Conservation (phyloP, 441 rosid genomes). For the Populus hybrid region DNA sequence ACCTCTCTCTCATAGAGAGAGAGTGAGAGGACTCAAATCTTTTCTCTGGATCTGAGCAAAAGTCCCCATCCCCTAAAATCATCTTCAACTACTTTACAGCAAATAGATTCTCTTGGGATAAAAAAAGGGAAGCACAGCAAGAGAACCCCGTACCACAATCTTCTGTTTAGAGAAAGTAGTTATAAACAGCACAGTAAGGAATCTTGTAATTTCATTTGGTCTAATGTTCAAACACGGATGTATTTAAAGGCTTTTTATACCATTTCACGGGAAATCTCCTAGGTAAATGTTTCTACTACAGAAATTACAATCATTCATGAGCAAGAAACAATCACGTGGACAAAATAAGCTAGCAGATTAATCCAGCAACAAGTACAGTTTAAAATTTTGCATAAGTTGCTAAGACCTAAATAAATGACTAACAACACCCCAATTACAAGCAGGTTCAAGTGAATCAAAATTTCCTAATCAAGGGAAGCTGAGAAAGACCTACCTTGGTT, state of each 20-base stretch:
- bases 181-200: too few species aligned
- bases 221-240: not conserved
- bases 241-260: not conserved
- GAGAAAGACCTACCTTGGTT: conserved; percentile 62
- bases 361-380: not conserved
- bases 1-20: too few species aligned
- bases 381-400: not conserved
- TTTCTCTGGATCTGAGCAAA: too few species aligned
- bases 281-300: not conserved
- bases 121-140: too few species aligned
- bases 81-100: too few species aligned
- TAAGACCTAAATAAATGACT: not conserved
- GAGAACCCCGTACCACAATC: too few species aligned
- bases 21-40: too few species aligned
- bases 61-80: too few species aligned
- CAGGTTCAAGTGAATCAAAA: not conserved
- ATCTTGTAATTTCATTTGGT: not conserved
- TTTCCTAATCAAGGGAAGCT: not conserved
- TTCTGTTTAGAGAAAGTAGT: too few species aligned
- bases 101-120: too few species aligned
- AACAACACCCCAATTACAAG: not conserved
- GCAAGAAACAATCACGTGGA: not conserved
- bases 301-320: not conserved
- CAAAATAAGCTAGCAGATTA: not conserved
- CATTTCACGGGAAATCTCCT: not conserved